Percentiles rank a stretch among this genome's conserved stretches.
Evolutionary conservation across 495 filamentous ascomycete species (phyloP).

Genomic region (Pseudotulostoma volvatum): DNA sequence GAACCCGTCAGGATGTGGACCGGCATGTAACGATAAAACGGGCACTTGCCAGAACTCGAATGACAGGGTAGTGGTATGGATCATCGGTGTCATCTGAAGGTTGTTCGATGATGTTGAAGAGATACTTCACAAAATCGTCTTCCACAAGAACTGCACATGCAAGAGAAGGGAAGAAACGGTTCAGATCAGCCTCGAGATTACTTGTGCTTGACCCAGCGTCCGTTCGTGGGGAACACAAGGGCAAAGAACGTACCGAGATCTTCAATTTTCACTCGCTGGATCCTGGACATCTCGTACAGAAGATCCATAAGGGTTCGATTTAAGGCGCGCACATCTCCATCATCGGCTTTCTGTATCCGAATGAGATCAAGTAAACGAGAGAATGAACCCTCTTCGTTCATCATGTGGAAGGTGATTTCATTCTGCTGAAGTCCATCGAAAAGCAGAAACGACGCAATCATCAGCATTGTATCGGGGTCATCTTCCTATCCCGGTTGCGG

Average conservation of each 20-base stretch:
- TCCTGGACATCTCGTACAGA: constrained; percentile 91
- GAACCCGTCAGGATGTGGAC: constrained; percentile 5
- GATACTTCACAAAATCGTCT: constrained; percentile 66
- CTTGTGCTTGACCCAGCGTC: no score
- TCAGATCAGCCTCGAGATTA: not conserved
- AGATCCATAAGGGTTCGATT: constrained; percentile 75
- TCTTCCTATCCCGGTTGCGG: constrained; percentile 41
- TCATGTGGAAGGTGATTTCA: constrained; percentile 63
- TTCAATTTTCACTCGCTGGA: constrained; percentile 62
- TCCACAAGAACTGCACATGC: constrained; percentile 42
- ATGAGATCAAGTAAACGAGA: constrained; percentile 70
- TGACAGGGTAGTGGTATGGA: constrained; percentile 91
- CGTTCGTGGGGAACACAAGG: not conserved
- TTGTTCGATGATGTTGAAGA: constrained; percentile 80
- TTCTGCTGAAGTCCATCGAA: constrained; percentile 75
- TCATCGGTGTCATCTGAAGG: constrained; percentile 80
- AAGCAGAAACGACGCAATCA: constrained; percentile 75
- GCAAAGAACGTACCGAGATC: constrained; percentile 46
- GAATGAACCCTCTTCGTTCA: constrained; percentile 78
- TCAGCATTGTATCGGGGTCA: constrained; percentile 56
- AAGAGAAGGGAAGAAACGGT: not conserved
- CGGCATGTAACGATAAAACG: not conserved
- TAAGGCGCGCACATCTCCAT: constrained; percentile 46
- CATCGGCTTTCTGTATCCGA: constrained; percentile 43
- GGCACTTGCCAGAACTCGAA: constrained; percentile 67